These are phyloP conservation scores for Cryptococcus jaspeensis DNA, from an alignment of 1,284 basidiomycete species.

Conservation along the genomic window DNA sequence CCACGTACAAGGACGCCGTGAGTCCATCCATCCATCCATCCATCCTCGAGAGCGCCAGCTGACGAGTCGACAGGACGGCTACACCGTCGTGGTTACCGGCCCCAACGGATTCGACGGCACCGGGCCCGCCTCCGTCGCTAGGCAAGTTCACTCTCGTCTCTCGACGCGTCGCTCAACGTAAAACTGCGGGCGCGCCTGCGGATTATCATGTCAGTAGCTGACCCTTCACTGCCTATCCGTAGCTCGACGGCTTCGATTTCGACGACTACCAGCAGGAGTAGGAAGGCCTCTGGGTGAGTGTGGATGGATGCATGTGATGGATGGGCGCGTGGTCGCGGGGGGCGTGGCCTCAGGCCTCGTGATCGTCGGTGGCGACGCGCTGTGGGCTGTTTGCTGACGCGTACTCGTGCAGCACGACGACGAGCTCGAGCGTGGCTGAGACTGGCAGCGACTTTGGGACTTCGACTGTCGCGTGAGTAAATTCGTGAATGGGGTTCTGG, in stretches of 20 bases:
- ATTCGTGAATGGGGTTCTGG: too few relatives aligned
- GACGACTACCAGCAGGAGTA: not conserved
- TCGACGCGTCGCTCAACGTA: not conserved
- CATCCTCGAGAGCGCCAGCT: not conserved
- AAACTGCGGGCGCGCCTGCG: not conserved
- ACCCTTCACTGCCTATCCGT: not conserved
- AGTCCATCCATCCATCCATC: not conserved
- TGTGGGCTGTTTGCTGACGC: too few relatives aligned
- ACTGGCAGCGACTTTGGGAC: too few relatives aligned
- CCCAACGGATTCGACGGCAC: constrained; percentile 5
- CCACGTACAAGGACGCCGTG: constrained; percentile 6
- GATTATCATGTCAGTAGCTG: not conserved
- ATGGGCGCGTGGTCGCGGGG: too few relatives aligned
- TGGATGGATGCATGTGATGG: too few relatives aligned
- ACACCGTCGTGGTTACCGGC: constrained; percentile 7
- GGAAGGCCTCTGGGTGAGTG: not conserved
- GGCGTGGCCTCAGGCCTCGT: too few relatives aligned
- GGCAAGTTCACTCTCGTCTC: not conserved
- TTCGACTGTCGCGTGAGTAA: too few relatives aligned
- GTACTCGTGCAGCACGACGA: too few relatives aligned
- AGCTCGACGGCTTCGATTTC: not conserved
- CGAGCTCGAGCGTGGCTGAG: too few relatives aligned
- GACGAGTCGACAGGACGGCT: not conserved
- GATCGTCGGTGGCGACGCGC: too few relatives aligned
- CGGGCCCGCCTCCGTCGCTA: not conserved